A percentile compares a stretch with the other conserved stretches of the same genome.
These are phyloP conservation scores for Microbotryomycetes sp. DNA, from an alignment of 1,284 basidiomycete species.

Conservation along the genomic window DNA sequence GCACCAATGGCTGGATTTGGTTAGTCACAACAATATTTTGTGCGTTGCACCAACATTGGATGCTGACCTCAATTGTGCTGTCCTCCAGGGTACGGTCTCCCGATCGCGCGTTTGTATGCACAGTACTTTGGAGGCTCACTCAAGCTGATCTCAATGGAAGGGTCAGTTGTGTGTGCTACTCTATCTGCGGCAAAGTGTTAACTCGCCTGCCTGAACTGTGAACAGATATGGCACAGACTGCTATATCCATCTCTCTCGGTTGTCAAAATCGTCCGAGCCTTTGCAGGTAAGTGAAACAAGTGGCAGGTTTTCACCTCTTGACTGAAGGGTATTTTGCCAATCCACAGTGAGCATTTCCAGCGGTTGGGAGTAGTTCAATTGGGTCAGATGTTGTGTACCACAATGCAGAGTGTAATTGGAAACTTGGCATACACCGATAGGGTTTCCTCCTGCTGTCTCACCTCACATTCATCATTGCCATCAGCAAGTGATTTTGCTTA, in stretches of 20 bases:
- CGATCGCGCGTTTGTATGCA: constrained; percentile 64
- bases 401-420: background rate
- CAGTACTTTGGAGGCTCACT: constrained; percentile 96
- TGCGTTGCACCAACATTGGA: background rate
- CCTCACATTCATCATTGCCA: too few species aligned
- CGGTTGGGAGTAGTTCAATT: background rate
- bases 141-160: constrained; percentile 96
- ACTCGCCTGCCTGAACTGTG: background rate
- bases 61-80: background rate
- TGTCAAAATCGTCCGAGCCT: constrained; percentile 28
- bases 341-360: background rate
- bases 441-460: too few species aligned
- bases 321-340: background rate
- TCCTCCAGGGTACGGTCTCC: constrained; percentile 65
- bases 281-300: constrained; percentile 12
- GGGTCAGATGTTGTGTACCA: background rate
- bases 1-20: constrained; percentile 98
- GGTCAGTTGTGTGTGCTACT: constrained; percentile 54
- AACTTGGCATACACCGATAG: too few species aligned
- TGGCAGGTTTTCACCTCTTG: background rate
- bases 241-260: constrained; percentile 28
- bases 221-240: constrained; percentile 31
- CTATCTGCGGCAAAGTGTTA: background rate
- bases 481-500: too few species aligned
- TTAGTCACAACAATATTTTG: constrained; percentile 16